Conservation (phyloP, 2,329 filamentous ascomycete species). For the Phialocephala subalpina region DNA sequence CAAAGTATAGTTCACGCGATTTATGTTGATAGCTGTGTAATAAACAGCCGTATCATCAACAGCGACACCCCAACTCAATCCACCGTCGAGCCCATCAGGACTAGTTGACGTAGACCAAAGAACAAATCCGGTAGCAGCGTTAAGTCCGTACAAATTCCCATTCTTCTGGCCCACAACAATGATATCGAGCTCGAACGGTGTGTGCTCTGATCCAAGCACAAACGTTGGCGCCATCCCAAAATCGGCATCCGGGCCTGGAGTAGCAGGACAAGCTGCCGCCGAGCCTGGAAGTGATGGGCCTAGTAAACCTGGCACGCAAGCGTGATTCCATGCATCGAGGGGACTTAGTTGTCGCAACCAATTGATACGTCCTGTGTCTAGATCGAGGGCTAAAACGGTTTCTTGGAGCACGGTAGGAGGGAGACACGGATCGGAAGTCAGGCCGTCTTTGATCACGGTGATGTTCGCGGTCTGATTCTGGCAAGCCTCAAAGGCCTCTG, state of each 20-base stretch:
- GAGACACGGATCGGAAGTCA: not conserved
- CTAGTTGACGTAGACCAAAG: constrained; percentile 6
- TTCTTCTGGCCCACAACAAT: constrained; percentile 6
- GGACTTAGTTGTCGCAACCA: constrained; percentile 1
- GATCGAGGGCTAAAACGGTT: not conserved
- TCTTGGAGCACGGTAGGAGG: not conserved
- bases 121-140: not conserved
- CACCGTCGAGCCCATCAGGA: not conserved
- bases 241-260: constrained; percentile 2
- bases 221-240: constrained; percentile 1
- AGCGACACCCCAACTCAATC: constrained; percentile 8
- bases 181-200: not conserved
- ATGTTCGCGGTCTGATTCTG: constrained; percentile 1
- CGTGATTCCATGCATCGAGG: constrained; percentile 2
- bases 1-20: not conserved
- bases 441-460: too few species aligned
- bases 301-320: not conserved
- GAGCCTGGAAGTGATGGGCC: not conserved
- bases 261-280: not conserved
- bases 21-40: constrained; percentile 8
- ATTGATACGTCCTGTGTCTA: constrained; percentile 1
- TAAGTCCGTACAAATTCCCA: not conserved
- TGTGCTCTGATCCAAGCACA: not conserved
- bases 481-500: not conserved
- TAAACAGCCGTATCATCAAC: constrained; percentile 1